These are phyloP conservation scores for Cyclocybe aegerita DNA, from an alignment of 768 basidiomycete genomes.

Conservation along the genomic window DNA sequence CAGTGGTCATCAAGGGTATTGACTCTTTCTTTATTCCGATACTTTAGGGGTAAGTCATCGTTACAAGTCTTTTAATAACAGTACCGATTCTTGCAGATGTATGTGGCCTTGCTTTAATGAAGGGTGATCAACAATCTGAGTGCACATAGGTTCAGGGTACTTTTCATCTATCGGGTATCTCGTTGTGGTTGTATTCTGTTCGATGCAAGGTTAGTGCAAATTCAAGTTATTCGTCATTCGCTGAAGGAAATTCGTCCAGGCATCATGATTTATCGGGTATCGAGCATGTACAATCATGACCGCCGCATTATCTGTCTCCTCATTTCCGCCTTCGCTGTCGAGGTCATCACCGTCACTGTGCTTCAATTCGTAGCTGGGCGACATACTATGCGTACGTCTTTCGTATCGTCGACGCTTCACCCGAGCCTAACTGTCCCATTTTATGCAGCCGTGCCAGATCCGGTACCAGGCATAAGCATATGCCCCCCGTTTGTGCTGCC, in stretches of 20 bases:
- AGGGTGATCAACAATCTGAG: neutral
- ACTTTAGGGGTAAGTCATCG: too few species aligned
- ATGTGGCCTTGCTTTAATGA: neutral
- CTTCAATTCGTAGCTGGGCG: conserved; percentile 1
- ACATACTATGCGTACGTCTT: neutral
- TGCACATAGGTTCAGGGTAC: neutral
- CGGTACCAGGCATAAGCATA: conserved; percentile 3
- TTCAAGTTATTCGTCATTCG: neutral
- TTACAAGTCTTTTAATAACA: too few species aligned
- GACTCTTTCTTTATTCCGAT: too few species aligned
- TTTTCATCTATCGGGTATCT: neutral
- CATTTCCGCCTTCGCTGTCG: neutral
- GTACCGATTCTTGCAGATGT: too few species aligned
- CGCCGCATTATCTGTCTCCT: conserved; percentile 4
- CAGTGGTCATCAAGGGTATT: too few species aligned
- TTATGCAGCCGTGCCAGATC: conserved; percentile 2
- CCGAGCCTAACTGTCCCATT: neutral
- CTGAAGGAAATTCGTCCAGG: neutral
- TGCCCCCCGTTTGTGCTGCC: conserved; percentile 7
- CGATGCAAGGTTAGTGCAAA: conserved; percentile 2
- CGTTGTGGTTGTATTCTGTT: neutral
- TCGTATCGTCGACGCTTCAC: neutral
- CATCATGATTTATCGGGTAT: conserved; percentile 10
- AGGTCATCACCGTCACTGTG: neutral
- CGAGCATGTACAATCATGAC: conserved; percentile 11